Percentiles rank a stretch among this genome's conserved stretches.
phyloP scores from a whole-genome alignment of 192 early-diverging fungal genomes.

The Coemansia sp. region DNA sequence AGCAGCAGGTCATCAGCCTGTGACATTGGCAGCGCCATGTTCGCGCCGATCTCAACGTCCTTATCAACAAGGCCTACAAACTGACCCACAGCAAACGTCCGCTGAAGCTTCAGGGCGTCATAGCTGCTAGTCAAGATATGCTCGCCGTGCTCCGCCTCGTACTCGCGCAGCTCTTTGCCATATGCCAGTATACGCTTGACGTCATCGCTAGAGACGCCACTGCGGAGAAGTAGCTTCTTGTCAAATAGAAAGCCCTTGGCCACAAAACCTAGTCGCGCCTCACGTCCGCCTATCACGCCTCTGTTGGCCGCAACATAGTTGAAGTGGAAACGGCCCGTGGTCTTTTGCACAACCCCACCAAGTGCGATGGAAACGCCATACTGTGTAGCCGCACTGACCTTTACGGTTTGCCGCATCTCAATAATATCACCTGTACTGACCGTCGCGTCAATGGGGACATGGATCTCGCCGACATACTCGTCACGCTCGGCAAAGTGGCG shows the following conservation, averaged over 20 bases:
- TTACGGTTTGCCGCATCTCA: conserved; percentile 23
- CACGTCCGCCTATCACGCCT: conserved; percentile 24
- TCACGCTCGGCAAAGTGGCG: conserved; percentile 20
- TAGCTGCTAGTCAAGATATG: conserved; percentile 10
- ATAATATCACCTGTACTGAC: conserved; percentile 47
- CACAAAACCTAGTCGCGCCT: conserved; percentile 40
- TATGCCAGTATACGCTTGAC: conserved; percentile 22
- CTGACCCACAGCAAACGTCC: not conserved
- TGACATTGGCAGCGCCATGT: not conserved
- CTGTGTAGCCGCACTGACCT: not conserved
- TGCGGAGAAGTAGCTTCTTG: conserved; percentile 20
- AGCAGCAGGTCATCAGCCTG: not conserved
- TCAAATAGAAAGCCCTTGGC: conserved; percentile 45
- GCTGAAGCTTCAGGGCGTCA: conserved; percentile 14
- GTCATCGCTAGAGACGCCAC: conserved; percentile 17
- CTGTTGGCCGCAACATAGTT: not conserved
- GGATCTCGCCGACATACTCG: not conserved
- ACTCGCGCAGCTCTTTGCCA: conserved; percentile 21
- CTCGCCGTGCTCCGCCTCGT: conserved; percentile 33
- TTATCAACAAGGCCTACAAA: not conserved
- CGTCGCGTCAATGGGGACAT: conserved; percentile 35
- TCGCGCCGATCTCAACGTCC: not conserved
- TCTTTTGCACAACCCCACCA: conserved; percentile 34
- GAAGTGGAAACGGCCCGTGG: conserved; percentile 50
- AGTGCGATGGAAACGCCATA: conserved; percentile 4